Evolutionary conservation across 2,329 filamentous ascomycete genomes (phyloP).

Genomic region (Sphaceloma murrayae): DNA sequence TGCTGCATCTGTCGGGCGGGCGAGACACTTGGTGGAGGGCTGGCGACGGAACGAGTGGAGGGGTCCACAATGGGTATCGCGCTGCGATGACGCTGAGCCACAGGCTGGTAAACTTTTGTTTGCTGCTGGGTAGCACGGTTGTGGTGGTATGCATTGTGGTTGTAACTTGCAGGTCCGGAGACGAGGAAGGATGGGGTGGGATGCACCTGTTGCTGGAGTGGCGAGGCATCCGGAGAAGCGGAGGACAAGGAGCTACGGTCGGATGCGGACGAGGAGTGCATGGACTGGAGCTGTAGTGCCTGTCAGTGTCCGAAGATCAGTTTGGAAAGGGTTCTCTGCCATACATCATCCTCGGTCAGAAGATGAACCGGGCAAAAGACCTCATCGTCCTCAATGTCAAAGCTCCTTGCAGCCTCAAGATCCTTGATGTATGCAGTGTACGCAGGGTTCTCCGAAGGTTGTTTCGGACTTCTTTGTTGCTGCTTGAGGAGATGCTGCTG

Average conservation of each 20-base stretch:
- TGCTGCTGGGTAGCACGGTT: conserved; percentile 45
- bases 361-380: conserved; percentile 84
- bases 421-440: conserved; percentile 71
- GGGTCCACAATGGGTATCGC: conserved; percentile 98
- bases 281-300: conserved; percentile 66
- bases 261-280: conserved; percentile 69
- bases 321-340: conserved; percentile 14
- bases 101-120: conserved; percentile 83
- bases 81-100: conserved; percentile 81
- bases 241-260: conserved; percentile 93
- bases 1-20: conserved; percentile 54
- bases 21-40: conserved; percentile 67
- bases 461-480: conserved; percentile 75
- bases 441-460: conserved; percentile 67
- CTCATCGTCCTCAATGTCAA: conserved; percentile 91
- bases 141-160: conserved; percentile 27
- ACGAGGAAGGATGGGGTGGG: conserved; percentile 64
- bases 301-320: conserved; percentile 6
- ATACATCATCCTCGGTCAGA: conserved; percentile 86
- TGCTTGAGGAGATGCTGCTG: conserved; percentile 48
- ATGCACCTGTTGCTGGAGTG: conserved; percentile 71
- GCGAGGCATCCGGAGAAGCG: conserved; percentile 85
- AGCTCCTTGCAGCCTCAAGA: conserved; percentile 85
- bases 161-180: conserved; percentile 47
- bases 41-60: conserved; percentile 79